Conservation (phyloP, 2,329 filamentous ascomycete genomes). For the Ophiostoma sp. region DNA sequence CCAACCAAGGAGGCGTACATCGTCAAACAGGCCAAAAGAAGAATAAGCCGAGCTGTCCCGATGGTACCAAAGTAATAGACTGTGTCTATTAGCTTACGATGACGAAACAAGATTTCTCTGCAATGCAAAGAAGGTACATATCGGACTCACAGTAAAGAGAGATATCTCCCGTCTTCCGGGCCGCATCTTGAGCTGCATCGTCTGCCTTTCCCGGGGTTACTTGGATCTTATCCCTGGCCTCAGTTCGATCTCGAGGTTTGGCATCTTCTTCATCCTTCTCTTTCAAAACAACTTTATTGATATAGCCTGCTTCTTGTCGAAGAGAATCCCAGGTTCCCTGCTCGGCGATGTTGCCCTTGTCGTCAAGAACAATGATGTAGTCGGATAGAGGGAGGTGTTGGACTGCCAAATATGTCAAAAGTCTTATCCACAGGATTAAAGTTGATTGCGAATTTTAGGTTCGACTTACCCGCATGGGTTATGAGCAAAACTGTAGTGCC, state of each 20-base stretch:
- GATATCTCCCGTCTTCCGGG: neutral
- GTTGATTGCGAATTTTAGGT: neutral
- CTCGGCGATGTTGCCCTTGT: neutral
- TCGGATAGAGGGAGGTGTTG: neutral
- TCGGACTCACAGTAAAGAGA: neutral
- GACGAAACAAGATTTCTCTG: neutral
- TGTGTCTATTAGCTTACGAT: neutral
- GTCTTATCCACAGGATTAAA: too few species aligned
- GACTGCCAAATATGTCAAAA: too few species aligned
- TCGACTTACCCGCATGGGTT: neutral
- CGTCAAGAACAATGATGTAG: neutral
- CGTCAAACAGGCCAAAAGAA: neutral
- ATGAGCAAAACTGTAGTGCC: neutral
- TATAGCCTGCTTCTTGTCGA: neutral
- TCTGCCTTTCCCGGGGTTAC: neutral
- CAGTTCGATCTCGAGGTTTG: neutral
- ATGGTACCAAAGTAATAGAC: neutral
- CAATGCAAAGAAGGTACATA: too few species aligned
- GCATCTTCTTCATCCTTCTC: neutral
- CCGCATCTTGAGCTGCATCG: neutral
- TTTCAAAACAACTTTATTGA: neutral
- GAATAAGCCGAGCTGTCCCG: neutral
- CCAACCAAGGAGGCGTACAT: neutral
- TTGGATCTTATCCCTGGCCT: neutral
- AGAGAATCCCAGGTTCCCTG: neutral